Base-by-base conservation (phyloP, 192 early-diverging fungal species). In the Podila clonocystis region DNA sequence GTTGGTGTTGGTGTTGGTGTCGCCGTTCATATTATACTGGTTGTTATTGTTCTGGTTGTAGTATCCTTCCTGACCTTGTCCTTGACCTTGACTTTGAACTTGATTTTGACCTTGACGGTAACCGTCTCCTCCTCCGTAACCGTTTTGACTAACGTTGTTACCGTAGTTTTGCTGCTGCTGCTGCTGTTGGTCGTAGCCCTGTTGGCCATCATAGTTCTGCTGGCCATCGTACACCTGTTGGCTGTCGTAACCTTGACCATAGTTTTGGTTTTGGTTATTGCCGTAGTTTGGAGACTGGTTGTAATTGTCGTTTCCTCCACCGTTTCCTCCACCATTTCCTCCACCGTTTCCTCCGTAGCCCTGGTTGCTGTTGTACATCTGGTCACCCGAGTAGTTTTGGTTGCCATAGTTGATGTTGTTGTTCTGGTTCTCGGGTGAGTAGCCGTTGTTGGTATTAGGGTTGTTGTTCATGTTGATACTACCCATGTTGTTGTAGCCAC, bases 1-100 rank as follows among this genome's bases (percentile, higher is more conserved):
- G 36, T 63, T 77, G 8, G 63, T 63, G 58, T 71, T 71, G 29
- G 24, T 67, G 58, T 63, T 58, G 49, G 58, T 62, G 17, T 60
- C 50, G 8, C 75, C 64, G 58, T 71, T 71, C 29, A 38, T 67
- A 58, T 71, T 58, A 36, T 64, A 63, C 62, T 63, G 63, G 26
- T 68, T 62, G 33, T 70, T 64, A 29, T 60, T 60, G n/a, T 30
- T 30, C 17, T 60, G 59, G 59, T 17, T 30, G 41, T 17, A 45
- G 15, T 15, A 45, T 49, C 60, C 65, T 6, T 58, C 49, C 45
- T 73, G 72, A 24, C 63, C 72, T 31, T 63, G 70, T 7, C 49
- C 33, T 31, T 70, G 68, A 29, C 52, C 68, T 29, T 65, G 67
- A 9, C 41, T 50, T 30, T 68, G 73, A 22, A 29, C 45, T 41